Percentiles rank a stretch among this genome's conserved stretches.
Evolutionary conservation across 2,329 filamentous ascomycete genomes (phyloP).

Genomic region (Fusarium agapanthi): DNA sequence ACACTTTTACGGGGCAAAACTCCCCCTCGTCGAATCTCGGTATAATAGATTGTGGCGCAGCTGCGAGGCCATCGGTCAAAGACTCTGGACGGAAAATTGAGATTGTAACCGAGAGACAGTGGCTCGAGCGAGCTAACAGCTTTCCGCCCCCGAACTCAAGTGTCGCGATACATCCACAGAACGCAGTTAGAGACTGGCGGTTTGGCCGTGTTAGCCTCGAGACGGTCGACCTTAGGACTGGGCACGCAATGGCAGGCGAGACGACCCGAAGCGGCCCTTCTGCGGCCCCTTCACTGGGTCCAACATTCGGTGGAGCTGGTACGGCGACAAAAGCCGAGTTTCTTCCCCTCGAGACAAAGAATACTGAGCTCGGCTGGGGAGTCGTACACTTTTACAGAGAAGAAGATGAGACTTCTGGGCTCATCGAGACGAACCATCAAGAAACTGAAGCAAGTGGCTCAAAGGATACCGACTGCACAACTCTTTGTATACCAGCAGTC

Average conservation of each 20-base stretch:
- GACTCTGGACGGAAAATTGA: conserved; percentile 47
- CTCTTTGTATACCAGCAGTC: conserved; percentile 91
- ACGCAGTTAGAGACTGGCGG: conserved; percentile 75
- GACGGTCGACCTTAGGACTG: conserved; percentile 73
- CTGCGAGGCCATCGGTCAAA: conserved; percentile 46
- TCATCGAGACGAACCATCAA: conserved; percentile 48
- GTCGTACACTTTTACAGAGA: conserved; percentile 95
- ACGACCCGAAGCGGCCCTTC: conserved; percentile 54
- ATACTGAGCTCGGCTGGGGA: conserved; percentile 87
- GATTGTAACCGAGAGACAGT: conserved; percentile 52
- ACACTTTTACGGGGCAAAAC: background rate
- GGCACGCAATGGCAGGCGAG: conserved; percentile 47
- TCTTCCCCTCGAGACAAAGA: conserved; percentile 73
- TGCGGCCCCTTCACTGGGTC: conserved; percentile 63
- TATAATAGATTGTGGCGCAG: conserved; percentile 61
- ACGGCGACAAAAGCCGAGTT: conserved; percentile 85
- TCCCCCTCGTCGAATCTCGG: conserved; percentile 32
- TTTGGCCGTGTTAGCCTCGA: conserved; percentile 82
- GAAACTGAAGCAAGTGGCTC: conserved; percentile 41
- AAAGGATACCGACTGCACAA: conserved; percentile 75
- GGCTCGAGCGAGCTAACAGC: conserved; percentile 51
- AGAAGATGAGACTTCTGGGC: conserved; percentile 73
- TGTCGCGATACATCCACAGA: conserved; percentile 57
- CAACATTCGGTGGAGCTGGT: conserved; percentile 66
- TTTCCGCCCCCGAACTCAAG: conserved; percentile 54